Base-by-base conservation (phyloP, 441 rosid genomes). In the Pelargonium citronellum region DNA sequence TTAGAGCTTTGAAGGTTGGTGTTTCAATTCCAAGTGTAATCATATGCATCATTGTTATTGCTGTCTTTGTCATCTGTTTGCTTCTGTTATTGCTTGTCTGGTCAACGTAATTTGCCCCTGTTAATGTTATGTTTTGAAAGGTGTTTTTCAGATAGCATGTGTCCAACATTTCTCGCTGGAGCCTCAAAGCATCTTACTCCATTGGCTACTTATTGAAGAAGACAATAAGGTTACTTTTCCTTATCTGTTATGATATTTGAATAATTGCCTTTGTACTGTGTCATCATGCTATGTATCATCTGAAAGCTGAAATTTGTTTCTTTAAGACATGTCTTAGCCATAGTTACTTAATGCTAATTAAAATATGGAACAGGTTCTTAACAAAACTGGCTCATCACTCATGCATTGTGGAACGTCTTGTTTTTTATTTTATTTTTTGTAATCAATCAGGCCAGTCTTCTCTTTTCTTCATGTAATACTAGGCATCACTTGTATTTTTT, bases 1-100 rank as follows among this genome's bases (percentile, higher is more conserved):
- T 90, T 61, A 87, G 89, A 85, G 87, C 92, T 72, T 80, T 95
- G 68, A 95, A 95, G 97, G 97, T 94, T 68, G 24, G 81, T 67
- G 68, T 73, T 74, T 67, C 65, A 41, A 69, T 58, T 51, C 68
- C 15, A 13, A 47, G 19, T 67, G 61, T n/a, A 69, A 53, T 10
- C 64, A 44, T 60, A 44, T 60, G 24, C 17, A 24, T 60, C 20
- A 30, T 34, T 65, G 0, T 51, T 72, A 19, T 43, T 11, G 27
- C 58, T 17, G 34, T 30, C 20, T 39, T 27, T 67, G 16, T n/a
- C 20, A 6, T 70, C 51, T 67, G 66, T 64, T 71, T 43, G 15
- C 63, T 66, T 69, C 12, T 74, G 34, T 63, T 24, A 49, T 37
- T 58, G 63, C 13, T 58, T 63, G 46, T 46, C 44, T 37, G 19